Evolutionary conservation across 164 flowering plant genomes (phyloP).

Genomic region (Umbellularia californica): DNA sequence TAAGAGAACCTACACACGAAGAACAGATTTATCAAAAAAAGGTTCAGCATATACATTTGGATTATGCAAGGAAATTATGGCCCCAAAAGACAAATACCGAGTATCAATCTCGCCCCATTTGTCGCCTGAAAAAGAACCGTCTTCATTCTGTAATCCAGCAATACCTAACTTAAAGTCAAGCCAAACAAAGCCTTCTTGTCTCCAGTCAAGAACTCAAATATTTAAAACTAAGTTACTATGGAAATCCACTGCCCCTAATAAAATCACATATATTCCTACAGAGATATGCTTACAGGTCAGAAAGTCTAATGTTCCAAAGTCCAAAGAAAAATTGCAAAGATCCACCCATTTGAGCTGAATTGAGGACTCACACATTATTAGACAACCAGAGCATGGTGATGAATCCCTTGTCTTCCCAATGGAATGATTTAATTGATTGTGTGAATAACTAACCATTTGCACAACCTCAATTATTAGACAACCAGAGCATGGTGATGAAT

Average conservation of each 20-base stretch:
- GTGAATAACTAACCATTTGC: too few relatives aligned
- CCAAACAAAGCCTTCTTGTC: conserved; percentile 13
- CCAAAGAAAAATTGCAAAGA: neutral
- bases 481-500: neutral
- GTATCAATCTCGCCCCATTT: conserved; percentile 96
- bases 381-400: too few relatives aligned
- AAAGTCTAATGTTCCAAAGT: neutral
- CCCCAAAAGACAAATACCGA: conserved; percentile 32
- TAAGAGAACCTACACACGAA: conserved; percentile 67
- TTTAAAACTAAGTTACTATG: neutral
- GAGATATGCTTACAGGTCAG: neutral
- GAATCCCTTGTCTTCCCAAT: too few relatives aligned
- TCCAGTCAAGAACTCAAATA: neutral
- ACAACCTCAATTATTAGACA: too few relatives aligned
- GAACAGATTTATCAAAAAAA: neutral
- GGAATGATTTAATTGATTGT: too few relatives aligned
- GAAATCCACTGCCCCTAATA: neutral
- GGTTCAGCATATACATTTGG: neutral
- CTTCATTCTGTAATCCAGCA: conserved; percentile 73
- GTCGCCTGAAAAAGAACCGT: conserved; percentile 94
- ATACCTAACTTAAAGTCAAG: conserved; percentile 50
- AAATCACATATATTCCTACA: neutral
- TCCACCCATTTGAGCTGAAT: neutral
- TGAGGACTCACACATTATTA: neutral
- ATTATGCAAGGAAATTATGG: neutral